Evolutionary conservation across 345 rosid genomes (phyloP).

Genomic region (Gossypium bickii): DNA sequence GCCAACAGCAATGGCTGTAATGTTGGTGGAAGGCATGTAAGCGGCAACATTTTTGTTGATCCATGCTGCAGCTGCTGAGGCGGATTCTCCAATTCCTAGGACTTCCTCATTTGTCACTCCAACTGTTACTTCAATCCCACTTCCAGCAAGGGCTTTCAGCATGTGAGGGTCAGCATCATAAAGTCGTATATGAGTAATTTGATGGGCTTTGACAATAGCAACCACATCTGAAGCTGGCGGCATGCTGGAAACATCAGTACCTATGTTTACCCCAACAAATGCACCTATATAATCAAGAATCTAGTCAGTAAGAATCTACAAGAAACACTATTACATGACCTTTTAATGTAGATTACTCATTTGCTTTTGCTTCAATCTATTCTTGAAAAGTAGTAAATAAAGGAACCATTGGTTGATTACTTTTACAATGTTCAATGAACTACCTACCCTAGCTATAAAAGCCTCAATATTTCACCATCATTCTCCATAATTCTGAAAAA

Average conservation of each 20-base stretch:
- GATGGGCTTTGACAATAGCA: constrained; percentile 45
- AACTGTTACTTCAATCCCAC: constrained; percentile 70
- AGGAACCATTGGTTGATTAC: not conserved
- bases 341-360: not conserved
- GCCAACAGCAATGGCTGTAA: constrained; percentile 92
- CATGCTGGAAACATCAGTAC: constrained; percentile 68
- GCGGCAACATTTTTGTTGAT: constrained; percentile 72
- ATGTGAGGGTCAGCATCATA: constrained; percentile 79
- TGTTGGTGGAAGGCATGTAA: constrained; percentile 82
- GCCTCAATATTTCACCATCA: not conserved
- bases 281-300: constrained; percentile 48
- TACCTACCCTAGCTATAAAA: not conserved
- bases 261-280: constrained; percentile 78
- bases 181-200: constrained; percentile 83
- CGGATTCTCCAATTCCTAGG: constrained; percentile 68
- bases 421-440: not conserved
- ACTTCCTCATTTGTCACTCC: constrained; percentile 81
- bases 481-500: not conserved
- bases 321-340: not conserved
- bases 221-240: constrained; percentile 72
- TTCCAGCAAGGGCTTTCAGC: constrained; percentile 83
- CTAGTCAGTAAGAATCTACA: constrained; percentile 6
- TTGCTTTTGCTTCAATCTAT: too few species aligned
- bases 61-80: constrained; percentile 87
- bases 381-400: too few species aligned